Evolutionary conservation across 1,284 basidiomycete species (phyloP).

Genomic region (Melampsora abietis-canadensis): DNA sequence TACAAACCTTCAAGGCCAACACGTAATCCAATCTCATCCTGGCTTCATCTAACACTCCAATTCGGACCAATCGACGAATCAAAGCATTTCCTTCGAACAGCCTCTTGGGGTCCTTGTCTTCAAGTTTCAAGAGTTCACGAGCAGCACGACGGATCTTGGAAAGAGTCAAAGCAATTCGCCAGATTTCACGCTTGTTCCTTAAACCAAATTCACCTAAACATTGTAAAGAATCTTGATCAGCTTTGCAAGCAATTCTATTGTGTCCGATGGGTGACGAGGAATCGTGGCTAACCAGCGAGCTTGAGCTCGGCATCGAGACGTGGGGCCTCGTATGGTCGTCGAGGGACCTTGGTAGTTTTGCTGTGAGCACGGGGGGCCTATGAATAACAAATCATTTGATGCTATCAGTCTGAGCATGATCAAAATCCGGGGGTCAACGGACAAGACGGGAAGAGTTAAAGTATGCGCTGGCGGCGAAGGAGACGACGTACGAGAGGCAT

Average conservation of each 20-base stretch:
- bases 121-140: slow-evolving; percentile 99
- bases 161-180: slow-evolving; percentile 95
- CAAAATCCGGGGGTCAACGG: background rate
- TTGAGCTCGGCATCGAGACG: slow-evolving; percentile 99
- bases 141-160: slow-evolving; percentile 99
- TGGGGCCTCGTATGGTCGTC: slow-evolving; percentile 93
- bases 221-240: background rate
- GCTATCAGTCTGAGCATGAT: background rate
- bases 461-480: background rate
- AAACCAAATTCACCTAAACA: slow-evolving; percentile 97
- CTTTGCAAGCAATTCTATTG: background rate
- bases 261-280: background rate
- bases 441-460: background rate
- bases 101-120: slow-evolving; percentile 99
- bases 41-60: slow-evolving; percentile 98
- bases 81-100: slow-evolving; percentile 99
- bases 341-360: slow-evolving; percentile 97
- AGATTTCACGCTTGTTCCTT: slow-evolving; percentile 99
- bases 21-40: slow-evolving; percentile 65
- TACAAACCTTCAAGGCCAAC: slow-evolving; percentile 39
- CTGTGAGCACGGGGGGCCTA: slow-evolving; percentile 81
- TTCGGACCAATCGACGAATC: slow-evolving; percentile 97
- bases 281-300: slow-evolving; percentile 58
- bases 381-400: slow-evolving; percentile 28
- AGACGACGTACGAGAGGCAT: slow-evolving; percentile 39